Conservation (phyloP, 208 protist genomes). For the Crithidia brevicula region DNA sequence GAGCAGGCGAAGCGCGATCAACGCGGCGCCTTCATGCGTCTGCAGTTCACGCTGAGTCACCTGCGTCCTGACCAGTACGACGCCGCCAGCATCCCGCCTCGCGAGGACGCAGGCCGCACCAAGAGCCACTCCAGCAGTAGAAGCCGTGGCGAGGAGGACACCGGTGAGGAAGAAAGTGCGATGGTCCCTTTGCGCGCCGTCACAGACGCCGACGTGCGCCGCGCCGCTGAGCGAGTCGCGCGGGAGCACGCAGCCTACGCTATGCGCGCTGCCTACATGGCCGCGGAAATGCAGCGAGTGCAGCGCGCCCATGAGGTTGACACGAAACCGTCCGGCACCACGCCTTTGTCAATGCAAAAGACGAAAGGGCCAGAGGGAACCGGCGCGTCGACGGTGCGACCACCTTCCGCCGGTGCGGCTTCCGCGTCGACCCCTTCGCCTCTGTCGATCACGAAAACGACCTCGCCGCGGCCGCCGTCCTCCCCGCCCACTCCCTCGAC, state of each 20-base stretch:
- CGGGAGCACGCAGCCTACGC: constrained; percentile 31
- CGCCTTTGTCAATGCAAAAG: neutral
- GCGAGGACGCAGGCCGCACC: neutral
- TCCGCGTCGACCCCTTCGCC: neutral
- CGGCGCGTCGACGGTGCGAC: too few relatives aligned
- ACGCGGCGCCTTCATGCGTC: constrained; percentile 32
- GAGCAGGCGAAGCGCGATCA: constrained; percentile 29
- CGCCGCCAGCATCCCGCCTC: constrained; percentile 6
- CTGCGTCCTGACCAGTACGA: constrained; percentile 35
- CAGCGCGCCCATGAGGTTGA: neutral
- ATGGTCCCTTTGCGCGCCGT: constrained; percentile 25
- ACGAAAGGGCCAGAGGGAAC: neutral
- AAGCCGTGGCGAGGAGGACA: neutral
- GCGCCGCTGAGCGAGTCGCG: constrained; percentile 12
- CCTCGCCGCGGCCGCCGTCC: neutral
- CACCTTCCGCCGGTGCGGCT: neutral
- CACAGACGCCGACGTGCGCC: constrained; percentile 19
- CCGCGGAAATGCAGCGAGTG: constrained; percentile 24
- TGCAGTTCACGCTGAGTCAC: constrained; percentile 41
- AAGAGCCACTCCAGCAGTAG: neutral
- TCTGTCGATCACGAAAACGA: neutral
- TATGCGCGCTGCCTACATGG: constrained; percentile 23
- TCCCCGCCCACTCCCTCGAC: constrained; percentile 1
- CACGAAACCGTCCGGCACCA: neutral
- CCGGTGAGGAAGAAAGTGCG: neutral